These are phyloP conservation scores for Zymoseptoria passerinii DNA, from an alignment of 2,329 filamentous ascomycete species.

Conservation along the genomic window DNA sequence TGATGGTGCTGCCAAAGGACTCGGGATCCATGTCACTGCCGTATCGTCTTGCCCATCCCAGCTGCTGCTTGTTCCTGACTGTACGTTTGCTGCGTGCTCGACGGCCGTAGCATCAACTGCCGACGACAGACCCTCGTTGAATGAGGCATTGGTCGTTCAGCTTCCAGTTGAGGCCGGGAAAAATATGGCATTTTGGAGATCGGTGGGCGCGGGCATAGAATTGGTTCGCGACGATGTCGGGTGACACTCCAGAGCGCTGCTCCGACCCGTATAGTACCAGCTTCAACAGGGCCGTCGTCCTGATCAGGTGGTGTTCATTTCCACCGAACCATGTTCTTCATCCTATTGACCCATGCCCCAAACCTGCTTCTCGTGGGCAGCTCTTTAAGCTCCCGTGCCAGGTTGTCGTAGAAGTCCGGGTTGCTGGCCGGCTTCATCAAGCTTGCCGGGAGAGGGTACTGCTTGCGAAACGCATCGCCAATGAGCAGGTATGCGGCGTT, in stretches of 20 bases:
- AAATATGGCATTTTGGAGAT: not conserved
- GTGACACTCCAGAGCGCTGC: no score
- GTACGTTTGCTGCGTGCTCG: not conserved
- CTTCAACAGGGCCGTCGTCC: not conserved
- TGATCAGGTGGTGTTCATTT: conserved; percentile 22
- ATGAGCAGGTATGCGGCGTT: conserved; percentile 55
- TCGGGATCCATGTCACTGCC: not conserved
- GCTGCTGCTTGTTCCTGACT: not conserved
- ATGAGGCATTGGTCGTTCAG: not conserved
- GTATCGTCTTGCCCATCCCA: not conserved
- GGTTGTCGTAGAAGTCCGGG: conserved; percentile 44
- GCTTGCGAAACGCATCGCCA: conserved; percentile 48
- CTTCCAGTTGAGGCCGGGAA: not conserved
- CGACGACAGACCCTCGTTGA: not conserved
- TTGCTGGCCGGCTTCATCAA: conserved; percentile 44
- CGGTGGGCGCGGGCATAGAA: no score
- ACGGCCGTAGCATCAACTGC: not conserved
- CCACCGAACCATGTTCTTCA: conserved; percentile 42
- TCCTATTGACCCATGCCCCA: conserved; percentile 36
- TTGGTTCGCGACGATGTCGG: no score
- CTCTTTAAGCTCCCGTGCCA: conserved; percentile 47
- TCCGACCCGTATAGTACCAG: not conserved
- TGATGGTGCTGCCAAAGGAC: not conserved
- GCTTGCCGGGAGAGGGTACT: conserved; percentile 41
- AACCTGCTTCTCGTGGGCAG: conserved; percentile 43